These are phyloP conservation scores for Epichloe glyceriae DNA, from an alignment of 2,329 filamentous ascomycete species.

Conservation along the genomic window DNA sequence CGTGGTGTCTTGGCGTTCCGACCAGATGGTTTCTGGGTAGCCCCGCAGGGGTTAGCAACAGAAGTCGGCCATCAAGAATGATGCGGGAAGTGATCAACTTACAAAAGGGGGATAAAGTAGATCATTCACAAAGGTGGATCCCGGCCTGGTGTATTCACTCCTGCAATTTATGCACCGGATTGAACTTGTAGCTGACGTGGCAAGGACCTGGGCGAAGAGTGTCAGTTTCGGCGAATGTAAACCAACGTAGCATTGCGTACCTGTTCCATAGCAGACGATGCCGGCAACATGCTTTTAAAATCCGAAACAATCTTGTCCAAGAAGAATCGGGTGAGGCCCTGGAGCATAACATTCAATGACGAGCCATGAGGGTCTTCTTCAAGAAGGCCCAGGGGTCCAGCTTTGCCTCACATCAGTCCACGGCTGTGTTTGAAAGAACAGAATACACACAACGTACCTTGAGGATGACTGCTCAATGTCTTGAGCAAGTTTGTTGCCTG, in stretches of 20 bases:
- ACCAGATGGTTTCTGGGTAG: constrained; percentile 31
- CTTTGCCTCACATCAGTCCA: constrained; percentile 22
- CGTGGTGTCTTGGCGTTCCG: constrained; percentile 38
- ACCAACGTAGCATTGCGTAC: constrained; percentile 21
- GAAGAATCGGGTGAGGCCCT: constrained; percentile 74
- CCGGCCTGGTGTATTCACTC: constrained; percentile 71
- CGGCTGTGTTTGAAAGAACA: background rate
- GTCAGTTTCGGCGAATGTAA: background rate
- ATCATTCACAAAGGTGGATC: constrained; percentile 72
- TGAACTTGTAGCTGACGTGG: constrained; percentile 55
- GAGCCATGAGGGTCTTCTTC: constrained; percentile 70
- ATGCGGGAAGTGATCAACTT: constrained; percentile 7
- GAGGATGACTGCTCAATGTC: constrained; percentile 70
- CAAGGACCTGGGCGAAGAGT: constrained; percentile 32
- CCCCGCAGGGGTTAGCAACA: background rate
- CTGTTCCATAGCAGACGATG: constrained; percentile 56
- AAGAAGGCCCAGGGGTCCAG: constrained; percentile 62
- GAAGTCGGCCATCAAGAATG: background rate
- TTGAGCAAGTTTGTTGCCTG: constrained; percentile 93
- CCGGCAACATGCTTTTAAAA: constrained; percentile 53
- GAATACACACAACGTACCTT: constrained; percentile 34
- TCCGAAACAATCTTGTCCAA: constrained; percentile 70
- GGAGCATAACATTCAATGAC: constrained; percentile 68
- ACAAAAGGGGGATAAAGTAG: constrained; percentile 57
- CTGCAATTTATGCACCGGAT: constrained; percentile 80